Base-by-base conservation (phyloP, 345 rosid species). In the Gossypium ekmanianum region DNA sequence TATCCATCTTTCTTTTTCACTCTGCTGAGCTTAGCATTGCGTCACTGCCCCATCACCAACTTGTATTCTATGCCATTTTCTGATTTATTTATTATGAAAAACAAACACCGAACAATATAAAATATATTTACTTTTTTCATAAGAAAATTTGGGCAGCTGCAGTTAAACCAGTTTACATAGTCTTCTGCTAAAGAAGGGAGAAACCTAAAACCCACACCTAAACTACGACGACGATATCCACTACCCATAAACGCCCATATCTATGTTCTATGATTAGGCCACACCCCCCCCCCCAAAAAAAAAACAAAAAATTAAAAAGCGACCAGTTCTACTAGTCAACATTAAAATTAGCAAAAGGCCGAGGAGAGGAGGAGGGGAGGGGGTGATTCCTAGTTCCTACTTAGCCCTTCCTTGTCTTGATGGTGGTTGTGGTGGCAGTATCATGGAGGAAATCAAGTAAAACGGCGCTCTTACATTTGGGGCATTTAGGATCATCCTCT, bases 381-480 rank as follows among this genome's bases (percentile, higher is more conserved):
- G 50, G 14, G 14, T 24, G 63, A 59, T 59, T 59, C 34, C 34
- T 24, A 11, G 64, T 59, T 59, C 41, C 39, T 26, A 14, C 64
- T 59, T 70, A 80, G 76, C 75, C 81, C 81, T 75, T 84, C 85
- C 84, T 87, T 20, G 77, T 75, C 78, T 74, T 81, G 75, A 1
- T 61, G 16, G 64, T 26, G 82, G 68, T 9, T 70, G 70, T 76
- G 80, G 63, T 78, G 80, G 43, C 58, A 74, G 76, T 80, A 59
- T 85, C 91, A 22, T 83, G 92, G 76, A 83, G 83, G 81, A 92
- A 89, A 77, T 90, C 98, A 51, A 93, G 93, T 80, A 93, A 87
- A 58, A 93, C 97, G 16, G 97, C 85, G 82, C 97, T 89, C 89
- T 91, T 89, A 86, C 98, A 93, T 81, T 85, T 89, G 57, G 93